Evolutionary conservation across 192 early-diverging fungal genomes (phyloP), one percentile per base, ranked within the genome.

Genomic region (Coemansia sp.): DNA sequence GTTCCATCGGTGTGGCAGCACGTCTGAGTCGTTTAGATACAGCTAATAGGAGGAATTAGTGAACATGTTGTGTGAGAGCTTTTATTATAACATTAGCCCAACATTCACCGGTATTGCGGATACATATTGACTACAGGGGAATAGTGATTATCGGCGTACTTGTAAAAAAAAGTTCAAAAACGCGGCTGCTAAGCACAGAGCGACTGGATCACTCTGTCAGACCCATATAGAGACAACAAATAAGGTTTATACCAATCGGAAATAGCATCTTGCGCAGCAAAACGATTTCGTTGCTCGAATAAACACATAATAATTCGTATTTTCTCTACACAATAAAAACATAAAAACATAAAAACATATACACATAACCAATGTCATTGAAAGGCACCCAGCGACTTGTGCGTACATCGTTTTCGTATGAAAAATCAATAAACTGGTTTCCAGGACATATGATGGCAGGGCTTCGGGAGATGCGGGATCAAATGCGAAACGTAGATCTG

Each of bases 371-470:
- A 65, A 69, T 59, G 58, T 58, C 62, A 34, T 47, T 51, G 4
- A 47, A 14, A n/a, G 5, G 10, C 8, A 24, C 34, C 7, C 26
- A 55, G 62, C 52, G 52, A 6, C 38, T 55, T n/a, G 32, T 49
- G 19, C 77, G 69, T 25, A 62, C 56, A 44, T n/a, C 54, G 61
- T 78, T 77, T 66, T 50, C 23, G 48, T 83, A 86, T 64, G 89
- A 88, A 58, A 78, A 85, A 59, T 83, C 87, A 38, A 89, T 92
- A 58, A 90, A 91, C 66, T 93, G 92, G 92, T 93, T 92, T 75
- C 92, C 92, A 7, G 92, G 92, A 0, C 92, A 93, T 61, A 93
- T 93, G 92, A 88, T 88, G 56, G 88, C 89, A 58, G 90, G 91
- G 5, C 60, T 93, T 18, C 83, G 90, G 32, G 67, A 90, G 41